Percentiles rank a stretch among this genome's conserved stretches.
Conservation (phyloP, 23 red algal genomes). For the Gracilaria vermiculophylla region DNA sequence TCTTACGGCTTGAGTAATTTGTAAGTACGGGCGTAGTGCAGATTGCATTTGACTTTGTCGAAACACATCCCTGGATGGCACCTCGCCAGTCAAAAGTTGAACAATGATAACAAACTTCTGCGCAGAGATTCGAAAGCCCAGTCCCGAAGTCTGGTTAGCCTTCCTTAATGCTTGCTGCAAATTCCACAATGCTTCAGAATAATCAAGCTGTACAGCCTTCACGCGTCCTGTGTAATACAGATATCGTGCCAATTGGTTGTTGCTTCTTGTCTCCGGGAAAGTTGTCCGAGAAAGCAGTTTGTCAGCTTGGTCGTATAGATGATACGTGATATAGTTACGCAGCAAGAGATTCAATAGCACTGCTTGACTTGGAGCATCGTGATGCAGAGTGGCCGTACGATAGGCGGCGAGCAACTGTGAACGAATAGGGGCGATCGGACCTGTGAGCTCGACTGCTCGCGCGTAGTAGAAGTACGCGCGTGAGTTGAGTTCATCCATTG, state of each 20-base stretch:
- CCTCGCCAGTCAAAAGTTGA: conserved; percentile 89
- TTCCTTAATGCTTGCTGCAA: conserved; percentile 92
- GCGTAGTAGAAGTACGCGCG: conserved; percentile 88
- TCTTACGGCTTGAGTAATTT: conserved; percentile 83
- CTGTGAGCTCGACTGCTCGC: conserved; percentile 71
- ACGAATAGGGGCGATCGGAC: conserved; percentile 59
- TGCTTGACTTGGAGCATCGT: conserved; percentile 87
- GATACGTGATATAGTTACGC: conserved; percentile 77
- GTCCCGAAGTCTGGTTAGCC: conserved; percentile 83
- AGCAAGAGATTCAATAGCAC: conserved; percentile 88
- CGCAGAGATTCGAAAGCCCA: conserved; percentile 80
- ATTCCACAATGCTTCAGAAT: conserved; percentile 86
- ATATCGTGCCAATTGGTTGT: conserved; percentile 96
- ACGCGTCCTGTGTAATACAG: conserved; percentile 93
- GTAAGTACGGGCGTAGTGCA: conserved; percentile 88
- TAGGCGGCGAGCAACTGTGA: conserved; percentile 75
- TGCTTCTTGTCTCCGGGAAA: conserved; percentile 95
- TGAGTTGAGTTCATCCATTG: conserved; percentile 90
- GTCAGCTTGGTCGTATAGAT: conserved; percentile 96
- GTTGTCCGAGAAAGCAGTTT: conserved; percentile 81
- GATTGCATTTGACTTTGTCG: conserved; percentile 66
- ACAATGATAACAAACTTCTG: conserved; percentile 93
- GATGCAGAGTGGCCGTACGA: conserved; percentile 86
- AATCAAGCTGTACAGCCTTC: conserved; percentile 93
- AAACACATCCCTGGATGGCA: conserved; percentile 82